A percentile compares a stretch with the other conserved stretches of the same genome.
These are phyloP conservation scores for Cucumis melo DNA, from an alignment of 306 rosid genomes.

Conservation along the genomic window DNA sequence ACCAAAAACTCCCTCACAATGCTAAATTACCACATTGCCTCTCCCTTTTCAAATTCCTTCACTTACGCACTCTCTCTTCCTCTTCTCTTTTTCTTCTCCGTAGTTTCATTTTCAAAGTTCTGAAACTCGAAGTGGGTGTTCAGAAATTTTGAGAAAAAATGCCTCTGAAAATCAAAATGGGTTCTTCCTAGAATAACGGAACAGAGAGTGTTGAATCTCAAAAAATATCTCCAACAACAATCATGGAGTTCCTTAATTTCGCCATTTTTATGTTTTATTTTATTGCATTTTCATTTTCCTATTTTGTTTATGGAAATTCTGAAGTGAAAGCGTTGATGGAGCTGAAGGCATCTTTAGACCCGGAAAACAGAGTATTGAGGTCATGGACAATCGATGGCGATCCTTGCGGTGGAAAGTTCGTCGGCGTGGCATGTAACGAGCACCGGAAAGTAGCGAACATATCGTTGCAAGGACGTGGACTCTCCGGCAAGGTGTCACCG, in stretches of 20 bases:
- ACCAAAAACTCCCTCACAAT: neutral
- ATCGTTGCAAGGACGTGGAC: conserved; percentile 80
- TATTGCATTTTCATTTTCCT: conserved; percentile 10
- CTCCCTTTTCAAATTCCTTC: neutral
- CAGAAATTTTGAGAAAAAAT: neutral
- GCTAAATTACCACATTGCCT: neutral
- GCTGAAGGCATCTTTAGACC: conserved; percentile 71
- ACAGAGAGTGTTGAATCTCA: conserved; percentile 2
- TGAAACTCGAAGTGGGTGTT: neutral
- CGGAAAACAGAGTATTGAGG: conserved; percentile 42
- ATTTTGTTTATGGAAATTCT: conserved; percentile 38
- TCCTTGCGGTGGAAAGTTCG: conserved; percentile 63
- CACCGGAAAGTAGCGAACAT: conserved; percentile 62
- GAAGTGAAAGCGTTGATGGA: conserved; percentile 69
- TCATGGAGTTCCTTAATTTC: conserved; percentile 24
- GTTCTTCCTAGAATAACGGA: conserved; percentile 4
- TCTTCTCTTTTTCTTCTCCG: neutral
- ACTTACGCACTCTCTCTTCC: neutral
- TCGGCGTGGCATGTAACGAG: conserved; percentile 72
- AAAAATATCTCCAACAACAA: neutral
- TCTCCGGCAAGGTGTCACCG: conserved; percentile 65
- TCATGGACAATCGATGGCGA: conserved; percentile 70
- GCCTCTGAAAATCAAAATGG: conserved; percentile 8
- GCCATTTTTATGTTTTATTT: conserved; percentile 16
- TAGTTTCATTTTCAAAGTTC: neutral